Evolutionary conservation across 306 rosid genomes (phyloP).

Genomic region (Biancaea sappan): DNA sequence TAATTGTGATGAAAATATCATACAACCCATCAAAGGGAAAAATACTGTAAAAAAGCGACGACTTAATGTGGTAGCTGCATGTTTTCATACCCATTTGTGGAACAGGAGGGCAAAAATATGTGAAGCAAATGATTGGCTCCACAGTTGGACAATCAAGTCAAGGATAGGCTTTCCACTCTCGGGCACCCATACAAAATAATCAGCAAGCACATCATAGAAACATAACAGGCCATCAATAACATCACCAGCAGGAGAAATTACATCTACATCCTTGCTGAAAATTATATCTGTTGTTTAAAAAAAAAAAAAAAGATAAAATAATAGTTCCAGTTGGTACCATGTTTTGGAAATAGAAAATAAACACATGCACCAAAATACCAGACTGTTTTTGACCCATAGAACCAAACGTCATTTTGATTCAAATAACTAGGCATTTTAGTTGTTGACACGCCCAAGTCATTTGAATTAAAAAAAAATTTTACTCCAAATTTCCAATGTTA

Average conservation of each 20-base stretch:
- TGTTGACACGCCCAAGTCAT: constrained; percentile 5
- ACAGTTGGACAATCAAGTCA: constrained; percentile 84
- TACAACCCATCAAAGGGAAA: neutral
- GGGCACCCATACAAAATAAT: constrained; percentile 73
- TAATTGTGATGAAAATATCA: neutral
- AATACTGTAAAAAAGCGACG: neutral
- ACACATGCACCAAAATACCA: neutral
- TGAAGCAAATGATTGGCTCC: constrained; percentile 99
- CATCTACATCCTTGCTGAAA: constrained; percentile 72
- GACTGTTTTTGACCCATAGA: constrained; percentile 6
- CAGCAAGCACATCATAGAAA: constrained; percentile 93
- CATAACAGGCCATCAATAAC: constrained; percentile 53
- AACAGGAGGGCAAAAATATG: constrained; percentile 88
- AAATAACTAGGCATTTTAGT: constrained; percentile 16
- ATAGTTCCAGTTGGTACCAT: constrained; percentile 25
- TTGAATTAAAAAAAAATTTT: neutral
- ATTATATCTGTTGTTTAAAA: constrained; percentile 60
- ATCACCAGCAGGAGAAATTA: constrained; percentile 63
- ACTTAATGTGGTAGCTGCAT: neutral
- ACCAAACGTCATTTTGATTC: neutral
- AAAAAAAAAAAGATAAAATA: constrained; percentile 25
- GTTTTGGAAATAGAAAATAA: constrained; percentile 7
- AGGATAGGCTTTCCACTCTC: constrained; percentile 85
- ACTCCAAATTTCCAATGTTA: too few relatives aligned
- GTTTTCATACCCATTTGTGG: constrained; percentile 90